Evolutionary conservation across 225 moss, liverwort and hornwort genomes (phyloP).

Genomic region (Lunularia cruciata): DNA sequence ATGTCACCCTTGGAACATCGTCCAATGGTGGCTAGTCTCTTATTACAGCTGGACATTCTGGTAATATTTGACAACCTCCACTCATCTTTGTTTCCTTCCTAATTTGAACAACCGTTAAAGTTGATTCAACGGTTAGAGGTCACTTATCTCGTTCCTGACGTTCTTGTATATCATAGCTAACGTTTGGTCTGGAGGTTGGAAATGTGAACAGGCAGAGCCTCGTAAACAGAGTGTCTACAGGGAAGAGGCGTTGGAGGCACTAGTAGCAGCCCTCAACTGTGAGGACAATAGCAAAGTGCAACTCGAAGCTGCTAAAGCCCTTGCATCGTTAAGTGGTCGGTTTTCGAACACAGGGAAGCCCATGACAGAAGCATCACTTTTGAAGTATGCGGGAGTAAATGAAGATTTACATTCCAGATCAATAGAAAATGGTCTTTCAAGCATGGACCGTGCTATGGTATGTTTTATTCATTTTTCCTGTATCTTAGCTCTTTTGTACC

Average conservation of each 20-base stretch:
- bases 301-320: slow-evolving; percentile 48
- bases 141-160: not conserved
- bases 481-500: too few species aligned
- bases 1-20: slow-evolving; percentile 55
- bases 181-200: not conserved
- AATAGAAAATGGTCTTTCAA: slow-evolving; percentile 1
- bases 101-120: too few species aligned
- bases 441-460: slow-evolving; percentile 27
- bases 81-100: not conserved
- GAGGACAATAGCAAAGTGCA: slow-evolving; percentile 47
- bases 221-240: slow-evolving; percentile 51
- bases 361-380: slow-evolving; percentile 38
- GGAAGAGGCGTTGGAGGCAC: slow-evolving; percentile 55
- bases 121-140: not conserved
- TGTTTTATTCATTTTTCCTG: not conserved
- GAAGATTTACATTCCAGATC: slow-evolving; percentile 20
- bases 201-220: slow-evolving; percentile 45
- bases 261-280: slow-evolving; percentile 38
- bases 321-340: slow-evolving; percentile 53
- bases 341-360: slow-evolving; percentile 43
- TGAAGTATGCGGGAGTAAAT: slow-evolving; percentile 42
- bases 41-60: slow-evolving; percentile 55
- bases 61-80: too few species aligned
- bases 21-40: slow-evolving; percentile 46
- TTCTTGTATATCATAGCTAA: not conserved